These are phyloP conservation scores for Phytophthora macrochlamydospora DNA, from an alignment of 352 stramenopile species.

Conservation along the genomic window DNA sequence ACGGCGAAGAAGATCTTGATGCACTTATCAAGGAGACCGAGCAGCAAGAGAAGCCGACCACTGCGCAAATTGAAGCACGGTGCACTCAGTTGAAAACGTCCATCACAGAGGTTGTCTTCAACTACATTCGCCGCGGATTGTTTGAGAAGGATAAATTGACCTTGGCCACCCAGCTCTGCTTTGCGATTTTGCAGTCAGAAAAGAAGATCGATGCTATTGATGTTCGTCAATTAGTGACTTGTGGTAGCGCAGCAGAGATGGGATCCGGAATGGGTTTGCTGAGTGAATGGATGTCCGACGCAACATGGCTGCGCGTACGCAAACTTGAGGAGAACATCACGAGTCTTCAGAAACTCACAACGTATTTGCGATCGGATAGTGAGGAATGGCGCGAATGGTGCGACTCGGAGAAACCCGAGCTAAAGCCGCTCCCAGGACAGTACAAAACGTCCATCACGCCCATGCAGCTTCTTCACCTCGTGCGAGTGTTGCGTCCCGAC, in stretches of 20 bases:
- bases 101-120: conserved; percentile 92
- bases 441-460: conserved; percentile 53
- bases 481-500: conserved; percentile 86
- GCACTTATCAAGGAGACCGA: conserved; percentile 65
- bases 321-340: conserved; percentile 88
- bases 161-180: conserved; percentile 91
- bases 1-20: conserved; percentile 65
- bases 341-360: conserved; percentile 91
- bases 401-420: conserved; percentile 92
- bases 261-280: conserved; percentile 88
- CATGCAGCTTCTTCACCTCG: conserved; percentile 74
- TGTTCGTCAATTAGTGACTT: conserved; percentile 82
- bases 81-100: conserved; percentile 65
- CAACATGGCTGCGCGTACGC: conserved; percentile 90
- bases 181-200: conserved; percentile 90
- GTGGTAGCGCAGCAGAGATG: conserved; percentile 42
- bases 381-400: conserved; percentile 97
- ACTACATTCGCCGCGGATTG: conserved; percentile 94
- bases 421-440: conserved; percentile 88
- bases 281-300: conserved; percentile 91
- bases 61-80: conserved; percentile 53
- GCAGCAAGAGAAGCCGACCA: conserved; percentile 62
- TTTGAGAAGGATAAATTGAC: conserved; percentile 95
- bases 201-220: conserved; percentile 58
- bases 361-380: conserved; percentile 94